Conservation (phyloP, 106 monocot species). For the Allium cepa region DNA sequence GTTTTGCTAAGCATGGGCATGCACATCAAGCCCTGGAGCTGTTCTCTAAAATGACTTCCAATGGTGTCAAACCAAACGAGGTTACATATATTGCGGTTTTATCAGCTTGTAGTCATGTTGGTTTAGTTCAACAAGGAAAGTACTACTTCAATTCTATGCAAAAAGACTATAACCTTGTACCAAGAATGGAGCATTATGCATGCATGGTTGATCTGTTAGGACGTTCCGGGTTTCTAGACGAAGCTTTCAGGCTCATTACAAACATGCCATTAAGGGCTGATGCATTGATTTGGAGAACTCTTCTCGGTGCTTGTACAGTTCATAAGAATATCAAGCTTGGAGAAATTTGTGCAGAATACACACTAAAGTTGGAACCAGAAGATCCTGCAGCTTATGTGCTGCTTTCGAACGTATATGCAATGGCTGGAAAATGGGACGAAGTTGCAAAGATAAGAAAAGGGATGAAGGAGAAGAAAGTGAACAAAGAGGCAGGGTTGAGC, state of each 20-base stretch:
- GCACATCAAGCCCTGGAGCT: slow-evolving; percentile 38
- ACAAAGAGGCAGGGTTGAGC: slow-evolving; percentile 79
- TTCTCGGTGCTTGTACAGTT: slow-evolving; percentile 64
- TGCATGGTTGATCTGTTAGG: slow-evolving; percentile 82
- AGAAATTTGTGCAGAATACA: slow-evolving; percentile 34
- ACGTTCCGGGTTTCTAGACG: slow-evolving; percentile 47
- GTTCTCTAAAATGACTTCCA: slow-evolving; percentile 45
- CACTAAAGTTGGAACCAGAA: slow-evolving; percentile 55
- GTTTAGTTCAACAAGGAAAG: slow-evolving; percentile 50
- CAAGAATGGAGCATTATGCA: slow-evolving; percentile 82
- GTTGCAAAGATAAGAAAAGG: slow-evolving; percentile 47
- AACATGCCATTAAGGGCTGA: slow-evolving; percentile 61
- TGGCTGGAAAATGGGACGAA: slow-evolving; percentile 43
- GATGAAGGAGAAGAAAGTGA: slow-evolving; percentile 59
- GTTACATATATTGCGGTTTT: slow-evolving; percentile 71
- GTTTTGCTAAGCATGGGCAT: slow-evolving; percentile 64
- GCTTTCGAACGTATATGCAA: slow-evolving; percentile 76
- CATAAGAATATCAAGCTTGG: slow-evolving; percentile 45
- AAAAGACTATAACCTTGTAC: slow-evolving; percentile 32
- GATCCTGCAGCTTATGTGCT: slow-evolving; percentile 65
- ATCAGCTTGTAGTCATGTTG: slow-evolving; percentile 78
- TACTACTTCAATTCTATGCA: slow-evolving; percentile 56
- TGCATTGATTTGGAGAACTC: slow-evolving; percentile 58
- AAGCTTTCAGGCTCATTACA: slow-evolving; percentile 48
- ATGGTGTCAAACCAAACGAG: slow-evolving; percentile 53